These are phyloP conservation scores for Vicia sativa DNA, from an alignment of 306 rosid genomes.

Conservation along the genomic window DNA sequence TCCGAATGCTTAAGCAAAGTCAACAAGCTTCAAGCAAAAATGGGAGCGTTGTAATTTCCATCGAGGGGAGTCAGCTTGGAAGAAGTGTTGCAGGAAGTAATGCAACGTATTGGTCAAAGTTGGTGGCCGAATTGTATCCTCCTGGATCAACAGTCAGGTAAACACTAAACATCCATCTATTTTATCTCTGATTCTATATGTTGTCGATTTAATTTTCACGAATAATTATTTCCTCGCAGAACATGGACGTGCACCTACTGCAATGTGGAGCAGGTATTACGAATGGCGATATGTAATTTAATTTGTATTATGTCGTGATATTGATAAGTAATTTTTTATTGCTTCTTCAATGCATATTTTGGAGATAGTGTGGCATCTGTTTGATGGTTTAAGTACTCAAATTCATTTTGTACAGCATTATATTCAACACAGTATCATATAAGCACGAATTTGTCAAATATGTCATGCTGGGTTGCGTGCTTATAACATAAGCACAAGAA, in stretches of 20 bases:
- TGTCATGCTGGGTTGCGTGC: slow-evolving; percentile 29
- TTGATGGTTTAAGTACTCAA: slow-evolving; percentile 31
- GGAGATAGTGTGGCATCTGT: slow-evolving; percentile 17
- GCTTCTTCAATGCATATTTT: slow-evolving; percentile 35
- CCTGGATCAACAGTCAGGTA: slow-evolving; percentile 70
- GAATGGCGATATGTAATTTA: slow-evolving; percentile 17
- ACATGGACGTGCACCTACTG: slow-evolving; percentile 81
- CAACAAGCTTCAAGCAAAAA: slow-evolving; percentile 82
- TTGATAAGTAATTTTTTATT: slow-evolving; percentile 20
- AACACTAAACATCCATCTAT: slow-evolving; percentile 44
- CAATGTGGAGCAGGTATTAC: slow-evolving; percentile 79
- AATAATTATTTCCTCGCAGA: slow-evolving; percentile 64
- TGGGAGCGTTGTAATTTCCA: slow-evolving; percentile 56
- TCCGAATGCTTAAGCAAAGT: slow-evolving; percentile 82
- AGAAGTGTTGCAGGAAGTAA: slow-evolving; percentile 50
- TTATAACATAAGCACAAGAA: slow-evolving; percentile 14
- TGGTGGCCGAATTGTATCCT: slow-evolving; percentile 73
- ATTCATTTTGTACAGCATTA: slow-evolving; percentile 28
- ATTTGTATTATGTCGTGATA: slow-evolving; percentile 18
- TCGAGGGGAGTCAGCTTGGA: slow-evolving; percentile 55
- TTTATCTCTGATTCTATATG: slow-evolving; percentile 10
- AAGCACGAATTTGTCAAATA: not conserved
- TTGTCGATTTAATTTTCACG: slow-evolving; percentile 21
- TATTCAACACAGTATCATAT: not conserved
- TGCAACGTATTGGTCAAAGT: slow-evolving; percentile 69